Conservation (phyloP, 129 eudicot species). For the carrot (Daucus carota) region DNA sequence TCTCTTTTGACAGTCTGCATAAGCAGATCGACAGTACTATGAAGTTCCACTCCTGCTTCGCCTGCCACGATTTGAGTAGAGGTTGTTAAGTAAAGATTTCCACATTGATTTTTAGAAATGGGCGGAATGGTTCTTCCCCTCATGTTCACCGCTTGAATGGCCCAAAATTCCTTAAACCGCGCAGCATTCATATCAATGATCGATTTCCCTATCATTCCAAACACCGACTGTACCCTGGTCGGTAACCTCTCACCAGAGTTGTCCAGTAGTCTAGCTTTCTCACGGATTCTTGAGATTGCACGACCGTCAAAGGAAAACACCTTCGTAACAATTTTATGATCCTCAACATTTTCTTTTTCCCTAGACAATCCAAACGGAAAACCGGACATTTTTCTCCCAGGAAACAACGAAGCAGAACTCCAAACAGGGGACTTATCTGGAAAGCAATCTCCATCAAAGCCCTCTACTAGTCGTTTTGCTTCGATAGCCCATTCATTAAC, state of each 20-base stretch:
- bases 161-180: neutral
- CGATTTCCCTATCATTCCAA: neutral
- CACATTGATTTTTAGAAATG: neutral
- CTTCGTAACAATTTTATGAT: neutral
- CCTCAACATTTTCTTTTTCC: neutral
- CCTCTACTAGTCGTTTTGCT: neutral
- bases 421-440: neutral
- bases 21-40: neutral
- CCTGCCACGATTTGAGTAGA: neutral
- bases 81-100: neutral
- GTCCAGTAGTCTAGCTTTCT: neutral
- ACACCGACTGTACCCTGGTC: neutral
- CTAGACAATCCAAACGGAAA: neutral
- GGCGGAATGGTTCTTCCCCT: neutral
- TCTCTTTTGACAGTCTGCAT: neutral
- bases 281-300: neutral
- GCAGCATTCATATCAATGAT: neutral
- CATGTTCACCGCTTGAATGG: neutral
- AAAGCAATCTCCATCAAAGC: too few relatives aligned
- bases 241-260: neutral
- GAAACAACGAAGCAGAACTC: neutral
- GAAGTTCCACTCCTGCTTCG: neutral
- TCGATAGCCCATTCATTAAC: constrained; percentile 2
- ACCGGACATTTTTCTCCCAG: neutral
- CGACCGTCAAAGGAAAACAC: neutral